Base-by-base conservation (phyloP, 495 filamentous ascomycete genomes). In the Penicillium dipodomyicola region DNA sequence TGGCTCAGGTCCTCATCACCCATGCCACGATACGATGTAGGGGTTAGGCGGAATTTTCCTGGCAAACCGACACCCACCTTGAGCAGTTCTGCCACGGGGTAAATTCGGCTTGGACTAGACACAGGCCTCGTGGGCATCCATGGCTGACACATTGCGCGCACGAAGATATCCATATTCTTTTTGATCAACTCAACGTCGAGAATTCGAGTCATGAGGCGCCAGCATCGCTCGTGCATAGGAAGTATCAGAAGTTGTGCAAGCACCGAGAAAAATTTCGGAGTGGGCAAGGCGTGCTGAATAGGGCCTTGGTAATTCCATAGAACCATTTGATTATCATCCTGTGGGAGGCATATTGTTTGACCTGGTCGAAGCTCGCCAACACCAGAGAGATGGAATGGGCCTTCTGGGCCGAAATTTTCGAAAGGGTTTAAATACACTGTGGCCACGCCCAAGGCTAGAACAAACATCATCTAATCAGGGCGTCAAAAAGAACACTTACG, bases 191-290 rank as follows among this genome's bases (percentile, higher is more conserved):
- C 23, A 1, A 15, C n/a, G 3, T 47, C 44, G 23, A 47, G 23
- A 17, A 47, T 29, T 47, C 8, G 44, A 11, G 15, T 47, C 44
- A 30, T 30, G 44, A 47, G 44, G 5, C 29, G 23, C 44, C 44
- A 47, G 44, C 44, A 47, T 47, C 43, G 11, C 10, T 46, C 23
- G 5, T 46, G 22, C 42, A 44, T 45, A n/a, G 20, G 19, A 45
- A 45, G 17, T 44, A 12, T 22, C 5, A 12, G 4, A 4, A 3
- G 11, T 14, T 44, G 1, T 23, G 20, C 11, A 10, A 4, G 19
- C 19, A 5, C 1, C 3, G 42, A 15, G 23, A 45, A 12, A 15
- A 45, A 10, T 0, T 41, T 45, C 20, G 22, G 12, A 25, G 2
- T 45, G 2, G 4, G 23, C n/a, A 5, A 5, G 32, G 12, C 12